Evolutionary conservation across 306 rosid species (phyloP).

Genomic region (Vicia sativa): DNA sequence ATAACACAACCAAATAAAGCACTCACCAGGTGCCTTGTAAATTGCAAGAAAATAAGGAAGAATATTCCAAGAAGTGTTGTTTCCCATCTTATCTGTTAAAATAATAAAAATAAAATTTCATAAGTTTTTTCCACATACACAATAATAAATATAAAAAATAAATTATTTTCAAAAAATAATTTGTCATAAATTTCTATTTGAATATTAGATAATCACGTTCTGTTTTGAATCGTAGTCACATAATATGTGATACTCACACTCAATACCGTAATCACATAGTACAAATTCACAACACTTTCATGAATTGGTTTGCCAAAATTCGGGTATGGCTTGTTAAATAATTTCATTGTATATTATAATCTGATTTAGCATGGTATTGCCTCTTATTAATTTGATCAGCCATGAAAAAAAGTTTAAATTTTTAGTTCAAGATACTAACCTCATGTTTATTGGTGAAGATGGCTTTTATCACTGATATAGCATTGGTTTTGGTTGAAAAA

Average conservation of each 20-base stretch:
- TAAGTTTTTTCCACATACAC: background rate
- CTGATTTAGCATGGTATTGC: constrained; percentile 1
- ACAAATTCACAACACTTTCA: no score
- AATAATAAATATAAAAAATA: background rate
- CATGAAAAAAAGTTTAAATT: background rate
- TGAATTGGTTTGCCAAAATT: no score
- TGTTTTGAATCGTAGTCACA: no score
- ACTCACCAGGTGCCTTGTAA: constrained; percentile 58
- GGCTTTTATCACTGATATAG: constrained; percentile 45
- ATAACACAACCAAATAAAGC: constrained; percentile 18
- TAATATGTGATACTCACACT: no score
- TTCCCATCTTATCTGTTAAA: constrained; percentile 76
- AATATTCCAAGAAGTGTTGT: constrained; percentile 59
- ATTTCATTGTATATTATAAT: background rate
- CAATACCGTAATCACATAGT: no score
- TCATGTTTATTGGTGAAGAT: constrained; percentile 46
- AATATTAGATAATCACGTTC: no score
- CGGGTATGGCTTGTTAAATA: no score
- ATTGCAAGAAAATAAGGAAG: constrained; percentile 56
- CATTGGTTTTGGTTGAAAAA: constrained; percentile 65
- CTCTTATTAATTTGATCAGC: constrained; percentile 9
- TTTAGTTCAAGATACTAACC: constrained; percentile 45
- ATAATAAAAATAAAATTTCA: background rate
- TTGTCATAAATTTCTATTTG: no score
- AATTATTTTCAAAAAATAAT: no score